A percentile compares a stretch with the other conserved stretches of the same genome.
phyloP scores from a whole-genome alignment of 2,329 filamentous ascomycete genomes.

The Ambrosiella xylebori region DNA sequence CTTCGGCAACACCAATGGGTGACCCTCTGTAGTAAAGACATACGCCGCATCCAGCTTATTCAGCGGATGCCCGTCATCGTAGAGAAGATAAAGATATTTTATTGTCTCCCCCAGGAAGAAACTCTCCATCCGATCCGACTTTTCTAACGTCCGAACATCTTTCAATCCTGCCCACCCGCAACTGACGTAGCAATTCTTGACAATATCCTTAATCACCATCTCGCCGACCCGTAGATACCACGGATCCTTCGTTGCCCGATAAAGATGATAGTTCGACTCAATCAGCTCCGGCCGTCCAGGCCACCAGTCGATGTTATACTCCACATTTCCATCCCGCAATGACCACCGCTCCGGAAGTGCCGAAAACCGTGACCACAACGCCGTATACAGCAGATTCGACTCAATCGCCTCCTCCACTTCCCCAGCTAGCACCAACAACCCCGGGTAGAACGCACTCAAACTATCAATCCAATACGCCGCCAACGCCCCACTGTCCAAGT shows the following conservation, averaged over 20 bases:
- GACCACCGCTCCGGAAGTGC: constrained; percentile 92
- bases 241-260: constrained; percentile 77
- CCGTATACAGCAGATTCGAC: constrained; percentile 77
- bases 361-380: constrained; percentile 88
- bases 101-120: constrained; percentile 95
- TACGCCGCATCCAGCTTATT: constrained; percentile 75
- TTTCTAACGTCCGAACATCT: constrained; percentile 65
- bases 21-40: constrained; percentile 92
- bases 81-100: constrained; percentile 88
- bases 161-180: constrained; percentile 90
- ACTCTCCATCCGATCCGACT: constrained; percentile 92
- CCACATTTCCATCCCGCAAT: constrained; percentile 63
- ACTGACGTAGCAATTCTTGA: constrained; percentile 68
- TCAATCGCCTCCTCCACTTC: constrained; percentile 83
- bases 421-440: constrained; percentile 68
- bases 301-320: constrained; percentile 85
- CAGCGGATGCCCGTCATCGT: constrained; percentile 68
- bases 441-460: constrained; percentile 86
- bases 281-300: constrained; percentile 90
- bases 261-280: constrained; percentile 93
- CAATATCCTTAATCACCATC: constrained; percentile 83
- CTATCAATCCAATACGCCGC: constrained; percentile 93
- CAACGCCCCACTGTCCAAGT: constrained; percentile 72
- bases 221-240: constrained; percentile 95
- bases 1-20: constrained; percentile 68